Conservation (phyloP, 345 rosid species). For the Gossypium stocksii region DNA sequence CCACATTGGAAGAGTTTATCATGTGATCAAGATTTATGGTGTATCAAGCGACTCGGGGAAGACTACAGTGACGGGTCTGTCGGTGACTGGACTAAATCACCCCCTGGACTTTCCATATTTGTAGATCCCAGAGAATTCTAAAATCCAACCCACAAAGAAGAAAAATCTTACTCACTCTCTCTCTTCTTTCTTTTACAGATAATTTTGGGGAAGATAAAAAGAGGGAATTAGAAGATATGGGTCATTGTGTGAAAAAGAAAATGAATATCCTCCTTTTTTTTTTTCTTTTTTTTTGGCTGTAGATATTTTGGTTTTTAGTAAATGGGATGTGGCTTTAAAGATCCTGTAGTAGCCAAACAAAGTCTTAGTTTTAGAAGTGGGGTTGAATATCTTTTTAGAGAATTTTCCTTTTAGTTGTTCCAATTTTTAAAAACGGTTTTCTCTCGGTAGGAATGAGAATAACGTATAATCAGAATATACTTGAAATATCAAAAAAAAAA, state of each 20-base stretch:
- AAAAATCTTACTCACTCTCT: background rate
- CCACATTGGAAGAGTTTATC: constrained; percentile 85
- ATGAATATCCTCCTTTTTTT: constrained; percentile 29
- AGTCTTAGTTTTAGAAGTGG: constrained; percentile 14
- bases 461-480: constrained; percentile 25
- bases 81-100: constrained; percentile 91
- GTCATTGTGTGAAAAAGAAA: constrained; percentile 13
- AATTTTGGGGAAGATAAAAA: background rate
- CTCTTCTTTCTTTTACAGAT: too few species aligned
- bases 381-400: background rate
- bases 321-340: constrained; percentile 37
- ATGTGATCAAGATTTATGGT: constrained; percentile 80
- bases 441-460: background rate
- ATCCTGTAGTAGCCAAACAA: constrained; percentile 30
- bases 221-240: constrained; percentile 28
- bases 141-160: background rate
- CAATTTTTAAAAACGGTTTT: background rate
- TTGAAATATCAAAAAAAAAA: background rate
- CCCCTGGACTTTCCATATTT: constrained; percentile 79
- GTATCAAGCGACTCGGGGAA: constrained; percentile 76
- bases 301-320: constrained; percentile 12
- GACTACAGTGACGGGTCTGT: constrained; percentile 71
- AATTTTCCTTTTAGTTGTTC: constrained; percentile 10
- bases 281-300: background rate
- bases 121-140: constrained; percentile 93